Evolutionary conservation across 73 alveolate genomes (phyloP).

Genomic region (Paramecium primaurelia): DNA sequence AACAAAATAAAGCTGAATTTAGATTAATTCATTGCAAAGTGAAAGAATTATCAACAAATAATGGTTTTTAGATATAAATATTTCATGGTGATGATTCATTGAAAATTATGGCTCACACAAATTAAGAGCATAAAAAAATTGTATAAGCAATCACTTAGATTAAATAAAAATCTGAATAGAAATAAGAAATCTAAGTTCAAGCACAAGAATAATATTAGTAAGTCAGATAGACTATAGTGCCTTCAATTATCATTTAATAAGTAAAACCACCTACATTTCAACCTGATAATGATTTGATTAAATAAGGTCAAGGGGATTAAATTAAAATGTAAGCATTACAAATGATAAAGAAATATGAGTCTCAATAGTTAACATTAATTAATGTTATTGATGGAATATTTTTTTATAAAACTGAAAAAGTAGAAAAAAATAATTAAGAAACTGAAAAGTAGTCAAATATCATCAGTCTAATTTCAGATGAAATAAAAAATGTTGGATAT

Average conservation of each 20-base stretch:
- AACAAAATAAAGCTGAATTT: neutral
- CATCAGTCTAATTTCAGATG: neutral
- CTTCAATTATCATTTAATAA: neutral
- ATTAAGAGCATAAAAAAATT: neutral
- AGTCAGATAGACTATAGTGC: neutral
- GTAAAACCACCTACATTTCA: neutral
- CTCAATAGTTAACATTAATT: neutral
- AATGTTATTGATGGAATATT: neutral
- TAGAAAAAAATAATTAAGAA: neutral
- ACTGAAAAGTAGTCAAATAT: neutral
- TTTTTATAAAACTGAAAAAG: neutral
- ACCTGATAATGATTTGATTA: neutral
- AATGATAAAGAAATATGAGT: neutral
- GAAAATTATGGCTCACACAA: neutral
- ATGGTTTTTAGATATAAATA: neutral
- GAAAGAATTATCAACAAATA: neutral
- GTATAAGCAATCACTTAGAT: neutral
- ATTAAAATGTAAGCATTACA: neutral
- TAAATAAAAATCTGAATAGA: conserved; percentile 7
- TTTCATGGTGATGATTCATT: neutral
- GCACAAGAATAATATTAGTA: neutral
- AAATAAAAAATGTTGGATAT: neutral
- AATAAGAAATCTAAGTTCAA: neutral
- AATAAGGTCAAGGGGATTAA: neutral
- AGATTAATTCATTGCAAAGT: neutral